Evolutionary conservation across 2,329 filamentous ascomycete genomes (phyloP), one percentile per base, ranked within the genome.

Genomic region (Alternaria sp.): DNA sequence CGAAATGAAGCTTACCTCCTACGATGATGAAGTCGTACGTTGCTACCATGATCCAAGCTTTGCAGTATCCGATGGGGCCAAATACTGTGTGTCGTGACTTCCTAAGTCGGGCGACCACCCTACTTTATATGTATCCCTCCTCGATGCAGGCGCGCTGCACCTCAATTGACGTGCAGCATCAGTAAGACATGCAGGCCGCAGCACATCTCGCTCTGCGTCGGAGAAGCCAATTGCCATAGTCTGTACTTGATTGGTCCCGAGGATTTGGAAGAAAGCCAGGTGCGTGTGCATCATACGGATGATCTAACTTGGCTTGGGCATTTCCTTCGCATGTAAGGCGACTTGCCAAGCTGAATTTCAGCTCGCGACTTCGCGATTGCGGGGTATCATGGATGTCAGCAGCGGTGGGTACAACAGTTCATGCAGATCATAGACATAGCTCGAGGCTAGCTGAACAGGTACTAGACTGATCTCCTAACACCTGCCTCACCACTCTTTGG

Each of bases 11-110:
- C 11, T 13, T 71, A 81, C 81, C 77, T 54, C 81, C 81, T 30
- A 82, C 78, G n/a, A 83, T 74, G 30, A 82, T 74, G 59, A 82
- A 82, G 59, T 82, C 80, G 47, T 72, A 78, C 11, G 61, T 55
- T n/a, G 50, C 40, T 40, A 64, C 26, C 72, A 76, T 76, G 43
- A 6, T 19, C 10, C 9, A 2, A 12, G 12, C 8, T 51, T 32
- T n/a, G 19, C 15, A 17, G 9, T 40, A 10, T 40, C 2, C 36
- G 8, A 40, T 11, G 2, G 9, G 0, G 36, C 2, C n/a, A 40
- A 40, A 15, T 40, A 17, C 3, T 40, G 36, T 40, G 36, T 40
- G 36, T 2, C 36, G 36, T 40, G n/a, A n/a, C 36, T 40, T 40
- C 36, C 36, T 40, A 40, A 5, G 36, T 17, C 15, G 36, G 36